Evolutionary conservation across 2,329 filamentous ascomycete genomes (phyloP).

Genomic region (Aspergillus glaucus): DNA sequence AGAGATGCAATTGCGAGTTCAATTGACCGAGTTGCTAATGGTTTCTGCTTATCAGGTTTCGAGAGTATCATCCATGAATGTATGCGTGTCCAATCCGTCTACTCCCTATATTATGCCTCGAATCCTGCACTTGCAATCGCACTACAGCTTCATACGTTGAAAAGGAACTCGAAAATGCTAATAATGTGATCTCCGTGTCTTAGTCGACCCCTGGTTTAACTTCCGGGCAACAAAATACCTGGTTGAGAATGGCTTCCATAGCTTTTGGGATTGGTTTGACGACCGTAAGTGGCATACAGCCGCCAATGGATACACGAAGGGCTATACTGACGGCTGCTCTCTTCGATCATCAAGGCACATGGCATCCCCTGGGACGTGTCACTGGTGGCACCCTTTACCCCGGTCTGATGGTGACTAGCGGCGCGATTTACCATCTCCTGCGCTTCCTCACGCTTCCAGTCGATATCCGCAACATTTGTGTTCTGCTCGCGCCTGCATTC

Average conservation of each 20-base stretch:
- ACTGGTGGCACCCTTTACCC: conserved; percentile 98
- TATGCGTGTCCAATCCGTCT: conserved; percentile 47
- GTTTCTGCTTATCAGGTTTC: conserved; percentile 56
- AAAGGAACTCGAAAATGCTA: conserved; percentile 9
- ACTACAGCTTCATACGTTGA: background rate
- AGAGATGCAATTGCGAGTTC: background rate
- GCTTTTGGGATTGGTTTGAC: conserved; percentile 99
- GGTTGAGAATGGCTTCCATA: conserved; percentile 93
- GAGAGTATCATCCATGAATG: conserved; percentile 99
- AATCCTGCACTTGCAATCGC: conserved; percentile 2
- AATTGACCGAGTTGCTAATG: conserved; percentile 2
- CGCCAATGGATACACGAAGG: background rate
- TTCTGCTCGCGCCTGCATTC: conserved; percentile 88
- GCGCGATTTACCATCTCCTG: conserved; percentile 89
- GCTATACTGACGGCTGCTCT: background rate
- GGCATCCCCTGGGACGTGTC: conserved; percentile 96
- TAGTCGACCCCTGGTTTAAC: conserved; percentile 99
- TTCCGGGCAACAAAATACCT: conserved; percentile 98
- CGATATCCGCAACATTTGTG: conserved; percentile 98
- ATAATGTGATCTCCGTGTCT: conserved; percentile 14
- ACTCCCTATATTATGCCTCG: background rate
- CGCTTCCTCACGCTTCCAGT: conserved; percentile 83
- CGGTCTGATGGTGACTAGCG: conserved; percentile 97
- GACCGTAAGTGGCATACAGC: conserved; percentile 58
- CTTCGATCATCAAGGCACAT: conserved; percentile 59